phyloP scores from a whole-genome alignment of 2,329 filamentous ascomycete genomes.

The Aspergillus sp. region DNA sequence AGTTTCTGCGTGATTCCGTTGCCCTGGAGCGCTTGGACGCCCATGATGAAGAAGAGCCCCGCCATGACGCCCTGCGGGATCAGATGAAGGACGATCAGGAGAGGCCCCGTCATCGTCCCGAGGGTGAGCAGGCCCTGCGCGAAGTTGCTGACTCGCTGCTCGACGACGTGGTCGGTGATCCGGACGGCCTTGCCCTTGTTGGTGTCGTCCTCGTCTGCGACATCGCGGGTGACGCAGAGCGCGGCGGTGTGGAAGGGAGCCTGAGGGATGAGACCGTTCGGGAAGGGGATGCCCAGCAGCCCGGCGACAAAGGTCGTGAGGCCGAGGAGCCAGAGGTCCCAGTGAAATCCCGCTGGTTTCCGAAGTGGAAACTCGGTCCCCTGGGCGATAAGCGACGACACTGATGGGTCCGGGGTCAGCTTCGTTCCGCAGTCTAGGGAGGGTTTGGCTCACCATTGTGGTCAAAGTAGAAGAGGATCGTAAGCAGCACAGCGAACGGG shows the following conservation, averaged over 20 bases:
- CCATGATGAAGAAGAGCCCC: slow-evolving; percentile 83
- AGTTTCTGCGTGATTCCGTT: slow-evolving; percentile 78
- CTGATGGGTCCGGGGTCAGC: slow-evolving; percentile 40
- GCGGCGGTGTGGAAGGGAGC: slow-evolving; percentile 79
- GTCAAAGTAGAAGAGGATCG: slow-evolving; percentile 85
- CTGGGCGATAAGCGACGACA: slow-evolving; percentile 78
- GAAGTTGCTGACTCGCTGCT: slow-evolving; percentile 77
- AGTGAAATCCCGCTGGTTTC: slow-evolving; percentile 82
- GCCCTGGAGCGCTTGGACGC: slow-evolving; percentile 70
- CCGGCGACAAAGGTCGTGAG: slow-evolving; percentile 74
- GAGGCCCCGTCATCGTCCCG: slow-evolving; percentile 73
- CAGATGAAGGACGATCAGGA: slow-evolving; percentile 71
- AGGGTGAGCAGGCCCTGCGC: slow-evolving; percentile 75
- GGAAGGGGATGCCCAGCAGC: slow-evolving; percentile 74
- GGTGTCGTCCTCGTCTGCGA: slow-evolving; percentile 56
- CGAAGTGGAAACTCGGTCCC: slow-evolving; percentile 78
- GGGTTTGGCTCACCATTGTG: slow-evolving; percentile 66
- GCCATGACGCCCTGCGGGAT: slow-evolving; percentile 79
- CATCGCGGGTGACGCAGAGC: slow-evolving; percentile 66
- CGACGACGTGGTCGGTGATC: slow-evolving; percentile 61
- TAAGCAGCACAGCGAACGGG: slow-evolving; percentile 81
- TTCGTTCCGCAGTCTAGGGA: not conserved
- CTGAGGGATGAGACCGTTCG: slow-evolving; percentile 80
- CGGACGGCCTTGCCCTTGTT: slow-evolving; percentile 59
- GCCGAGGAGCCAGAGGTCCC: slow-evolving; percentile 79